Percentiles rank a stretch among this genome's conserved stretches.
Conservation (phyloP, 257 asterid genomes). For the Plectranthus barbatus region DNA sequence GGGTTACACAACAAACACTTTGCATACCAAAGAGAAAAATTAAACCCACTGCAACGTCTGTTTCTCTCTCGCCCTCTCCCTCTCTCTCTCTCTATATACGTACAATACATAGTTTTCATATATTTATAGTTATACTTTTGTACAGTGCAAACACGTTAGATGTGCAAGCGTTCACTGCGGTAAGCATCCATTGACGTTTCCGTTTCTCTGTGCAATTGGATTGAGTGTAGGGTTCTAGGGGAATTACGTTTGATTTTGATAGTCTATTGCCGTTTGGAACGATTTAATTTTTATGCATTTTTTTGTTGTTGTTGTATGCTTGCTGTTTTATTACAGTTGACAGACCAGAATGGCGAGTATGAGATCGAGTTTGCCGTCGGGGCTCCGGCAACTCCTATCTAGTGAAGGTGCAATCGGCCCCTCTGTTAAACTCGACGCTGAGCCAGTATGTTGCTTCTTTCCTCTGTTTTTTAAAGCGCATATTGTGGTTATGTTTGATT, state of each 20-base stretch:
- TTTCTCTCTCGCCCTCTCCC: background rate
- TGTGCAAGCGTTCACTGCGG: slow-evolving; percentile 38
- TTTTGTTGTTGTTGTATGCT: background rate
- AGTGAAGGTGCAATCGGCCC: slow-evolving; percentile 78
- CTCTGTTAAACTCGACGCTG: slow-evolving; percentile 70
- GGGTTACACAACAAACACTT: slow-evolving; percentile 33
- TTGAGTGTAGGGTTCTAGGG: slow-evolving; percentile 11
- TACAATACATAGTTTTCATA: background rate
- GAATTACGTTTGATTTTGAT: slow-evolving; percentile 1
- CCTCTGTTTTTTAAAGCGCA: background rate
- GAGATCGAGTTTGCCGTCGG: slow-evolving; percentile 91
- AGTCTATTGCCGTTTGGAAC: background rate
- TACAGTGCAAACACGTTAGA: slow-evolving; percentile 34
- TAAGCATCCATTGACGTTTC: slow-evolving; percentile 1
- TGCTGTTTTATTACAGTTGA: slow-evolving; percentile 31
- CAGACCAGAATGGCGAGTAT: slow-evolving; percentile 67
- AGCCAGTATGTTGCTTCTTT: slow-evolving; percentile 46
- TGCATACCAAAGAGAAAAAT: slow-evolving; percentile 16
- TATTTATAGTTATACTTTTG: slow-evolving; percentile 1
- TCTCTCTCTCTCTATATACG: slow-evolving; percentile 6
- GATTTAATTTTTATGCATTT: slow-evolving; percentile 12
- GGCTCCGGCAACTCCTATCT: slow-evolving; percentile 85
- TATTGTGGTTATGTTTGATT: background rate
- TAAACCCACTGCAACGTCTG: slow-evolving; percentile 11
- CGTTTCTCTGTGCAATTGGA: background rate